Evolutionary conservation across 1,284 basidiomycete species (phyloP).

Genomic region (Heterobasidion annosum): DNA sequence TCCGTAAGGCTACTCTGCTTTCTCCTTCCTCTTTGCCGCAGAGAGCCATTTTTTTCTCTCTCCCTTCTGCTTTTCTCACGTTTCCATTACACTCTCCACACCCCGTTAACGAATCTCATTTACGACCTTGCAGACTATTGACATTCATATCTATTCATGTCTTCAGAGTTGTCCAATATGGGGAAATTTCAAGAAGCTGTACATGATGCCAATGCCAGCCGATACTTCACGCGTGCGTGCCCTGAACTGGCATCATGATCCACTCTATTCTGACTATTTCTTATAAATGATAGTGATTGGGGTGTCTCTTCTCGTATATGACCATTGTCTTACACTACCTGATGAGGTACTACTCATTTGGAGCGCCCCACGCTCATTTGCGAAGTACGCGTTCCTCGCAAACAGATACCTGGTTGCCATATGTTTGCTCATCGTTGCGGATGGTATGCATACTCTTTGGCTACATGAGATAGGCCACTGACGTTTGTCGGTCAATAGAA

Average conservation of each 20-base stretch:
- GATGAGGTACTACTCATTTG: neutral
- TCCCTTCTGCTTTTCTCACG: no score
- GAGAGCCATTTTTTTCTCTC: no score
- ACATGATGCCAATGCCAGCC: neutral
- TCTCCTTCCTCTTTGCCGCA: no score
- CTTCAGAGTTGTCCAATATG: neutral
- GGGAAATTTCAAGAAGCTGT: neutral
- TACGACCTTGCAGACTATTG: no score
- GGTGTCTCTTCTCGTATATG: neutral
- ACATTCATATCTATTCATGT: neutral
- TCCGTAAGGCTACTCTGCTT: no score
- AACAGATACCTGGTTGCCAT: neutral
- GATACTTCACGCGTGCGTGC: neutral
- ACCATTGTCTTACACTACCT: neutral
- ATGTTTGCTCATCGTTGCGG: neutral
- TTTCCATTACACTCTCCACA: no score
- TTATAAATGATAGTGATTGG: neutral
- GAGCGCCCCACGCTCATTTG: slow-evolving; percentile 1
- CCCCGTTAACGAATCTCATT: no score
- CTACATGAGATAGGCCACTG: neutral
- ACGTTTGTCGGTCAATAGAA: neutral
- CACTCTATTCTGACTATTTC: neutral
- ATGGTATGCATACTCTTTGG: neutral
- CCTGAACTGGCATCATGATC: neutral
- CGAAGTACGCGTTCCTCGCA: neutral